A percentile compares a stretch with the other conserved stretches of the same genome.
phyloP scores from a whole-genome alignment of 768 basidiomycete genomes.

The Postia placenta region DNA sequence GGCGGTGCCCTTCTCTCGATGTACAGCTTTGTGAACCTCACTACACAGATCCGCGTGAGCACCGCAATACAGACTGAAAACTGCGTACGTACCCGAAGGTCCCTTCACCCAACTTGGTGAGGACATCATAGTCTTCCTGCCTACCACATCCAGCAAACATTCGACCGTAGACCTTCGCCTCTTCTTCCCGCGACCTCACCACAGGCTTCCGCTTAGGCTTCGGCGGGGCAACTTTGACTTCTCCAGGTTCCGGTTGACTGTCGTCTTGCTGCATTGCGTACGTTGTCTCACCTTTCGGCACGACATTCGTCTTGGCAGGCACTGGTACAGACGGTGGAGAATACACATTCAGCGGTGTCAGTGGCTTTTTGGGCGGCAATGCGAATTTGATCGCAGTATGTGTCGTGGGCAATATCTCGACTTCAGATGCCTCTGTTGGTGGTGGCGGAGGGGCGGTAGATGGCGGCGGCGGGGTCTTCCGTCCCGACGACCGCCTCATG shows the following conservation, averaged over 20 bases:
- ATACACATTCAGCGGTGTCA: slow-evolving; percentile 40
- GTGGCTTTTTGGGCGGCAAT: slow-evolving; percentile 35
- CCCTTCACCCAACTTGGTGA: slow-evolving; percentile 90
- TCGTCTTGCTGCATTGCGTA: slow-evolving; percentile 5
- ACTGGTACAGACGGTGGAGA: slow-evolving; percentile 29
- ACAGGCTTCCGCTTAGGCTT: slow-evolving; percentile 34
- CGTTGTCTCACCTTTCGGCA: neutral
- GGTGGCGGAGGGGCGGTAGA: slow-evolving; percentile 14
- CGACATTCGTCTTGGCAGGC: slow-evolving; percentile 3
- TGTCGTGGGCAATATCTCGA: slow-evolving; percentile 27
- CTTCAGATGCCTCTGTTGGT: slow-evolving; percentile 16
- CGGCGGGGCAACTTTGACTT: slow-evolving; percentile 1
- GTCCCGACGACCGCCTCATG: neutral
- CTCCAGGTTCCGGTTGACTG: neutral
- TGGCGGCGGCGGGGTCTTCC: slow-evolving; percentile 13
- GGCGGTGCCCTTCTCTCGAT: slow-evolving; percentile 46
- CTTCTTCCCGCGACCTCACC: slow-evolving; percentile 55
- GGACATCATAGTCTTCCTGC: slow-evolving; percentile 71
- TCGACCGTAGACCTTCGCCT: slow-evolving; percentile 61
- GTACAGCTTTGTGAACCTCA: slow-evolving; percentile 87
- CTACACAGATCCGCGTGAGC: slow-evolving; percentile 32
- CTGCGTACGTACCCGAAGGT: slow-evolving; percentile 78
- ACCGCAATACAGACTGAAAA: neutral
- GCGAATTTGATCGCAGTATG: slow-evolving; percentile 37
- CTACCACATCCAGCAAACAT: slow-evolving; percentile 63